phyloP scores from a whole-genome alignment of 805 yeast species.

The Wickerhamiella shivajii region DNA sequence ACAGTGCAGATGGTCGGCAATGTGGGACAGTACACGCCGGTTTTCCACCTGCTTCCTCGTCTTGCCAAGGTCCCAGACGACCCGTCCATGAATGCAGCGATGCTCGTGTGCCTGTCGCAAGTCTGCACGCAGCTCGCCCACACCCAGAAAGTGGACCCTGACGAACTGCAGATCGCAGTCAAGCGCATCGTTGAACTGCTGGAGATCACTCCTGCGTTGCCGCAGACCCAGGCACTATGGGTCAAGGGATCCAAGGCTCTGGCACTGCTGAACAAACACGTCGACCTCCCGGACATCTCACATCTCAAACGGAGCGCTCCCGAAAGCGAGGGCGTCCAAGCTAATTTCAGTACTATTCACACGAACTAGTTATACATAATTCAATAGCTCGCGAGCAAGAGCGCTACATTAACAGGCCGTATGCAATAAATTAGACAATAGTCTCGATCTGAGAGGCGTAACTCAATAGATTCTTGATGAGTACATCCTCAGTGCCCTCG shows the following conservation, averaged over 20 bases:
- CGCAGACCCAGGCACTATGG: slow-evolving; percentile 6
- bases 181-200: slow-evolving; percentile 1
- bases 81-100: slow-evolving; percentile 3
- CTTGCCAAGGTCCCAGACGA: slow-evolving; percentile 1
- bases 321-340: neutral
- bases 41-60: neutral
- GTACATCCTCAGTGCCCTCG: slow-evolving; percentile 27
- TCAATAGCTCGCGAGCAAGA: too few relatives aligned
- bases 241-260: slow-evolving; percentile 8
- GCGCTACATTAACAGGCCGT: too few relatives aligned
- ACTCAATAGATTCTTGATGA: slow-evolving; percentile 58
- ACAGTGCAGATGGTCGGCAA: slow-evolving; percentile 7
- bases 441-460: slow-evolving; percentile 90
- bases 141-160: neutral
- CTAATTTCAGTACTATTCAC: too few relatives aligned
- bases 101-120: slow-evolving; percentile 2
- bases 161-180: neutral
- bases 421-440: slow-evolving; percentile 40
- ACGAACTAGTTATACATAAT: too few relatives aligned
- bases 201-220: slow-evolving; percentile 3
- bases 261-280: slow-evolving; percentile 4
- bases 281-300: neutral
- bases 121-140: slow-evolving; percentile 3
- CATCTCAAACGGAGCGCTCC: slow-evolving; percentile 4
- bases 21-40: slow-evolving; percentile 1